Percentiles rank a stretch among this genome's conserved stretches.
Evolutionary conservation across 768 basidiomycete genomes (phyloP).

Genomic region (Mycena indigotica): DNA sequence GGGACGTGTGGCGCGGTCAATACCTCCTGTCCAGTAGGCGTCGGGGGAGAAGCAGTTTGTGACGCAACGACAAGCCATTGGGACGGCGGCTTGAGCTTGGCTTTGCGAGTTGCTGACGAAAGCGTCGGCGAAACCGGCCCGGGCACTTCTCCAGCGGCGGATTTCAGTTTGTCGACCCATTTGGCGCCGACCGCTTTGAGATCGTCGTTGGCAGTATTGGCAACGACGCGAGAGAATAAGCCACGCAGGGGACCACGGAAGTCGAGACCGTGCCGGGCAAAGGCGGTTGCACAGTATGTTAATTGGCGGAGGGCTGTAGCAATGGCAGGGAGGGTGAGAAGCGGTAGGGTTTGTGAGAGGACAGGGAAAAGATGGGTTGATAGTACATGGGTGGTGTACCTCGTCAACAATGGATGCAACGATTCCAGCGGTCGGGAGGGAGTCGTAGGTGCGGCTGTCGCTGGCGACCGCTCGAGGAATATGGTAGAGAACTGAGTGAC

Average conservation of each 20-base stretch:
- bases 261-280: conserved; percentile 89
- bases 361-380: conserved; percentile 68
- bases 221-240: conserved; percentile 68
- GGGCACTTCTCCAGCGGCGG: conserved; percentile 14
- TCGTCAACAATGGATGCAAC: conserved; percentile 59
- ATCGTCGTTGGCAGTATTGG: conserved; percentile 55
- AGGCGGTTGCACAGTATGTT: conserved; percentile 90
- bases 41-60: conserved; percentile 31
- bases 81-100: conserved; percentile 40
- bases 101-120: conserved; percentile 9
- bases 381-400: conserved; percentile 65
- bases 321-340: conserved; percentile 63
- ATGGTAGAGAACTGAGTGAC: conserved; percentile 88
- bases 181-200: conserved; percentile 43
- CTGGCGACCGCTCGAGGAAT: conserved; percentile 70
- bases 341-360: conserved; percentile 62
- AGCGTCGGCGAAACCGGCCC: conserved; percentile 16
- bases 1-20: conserved; percentile 59
- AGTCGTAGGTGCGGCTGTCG: conserved; percentile 29
- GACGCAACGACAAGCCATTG: conserved; percentile 52
- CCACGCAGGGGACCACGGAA: conserved; percentile 71
- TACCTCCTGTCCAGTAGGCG: conserved; percentile 26
- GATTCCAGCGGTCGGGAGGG: conserved; percentile 28
- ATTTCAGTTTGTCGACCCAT: conserved; percentile 37
- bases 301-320: conserved; percentile 89